A percentile compares a stretch with the other conserved stretches of the same genome.
Evolutionary conservation across 352 stramenopile genomes (phyloP).

Genomic region (Phytophthora europaea): DNA sequence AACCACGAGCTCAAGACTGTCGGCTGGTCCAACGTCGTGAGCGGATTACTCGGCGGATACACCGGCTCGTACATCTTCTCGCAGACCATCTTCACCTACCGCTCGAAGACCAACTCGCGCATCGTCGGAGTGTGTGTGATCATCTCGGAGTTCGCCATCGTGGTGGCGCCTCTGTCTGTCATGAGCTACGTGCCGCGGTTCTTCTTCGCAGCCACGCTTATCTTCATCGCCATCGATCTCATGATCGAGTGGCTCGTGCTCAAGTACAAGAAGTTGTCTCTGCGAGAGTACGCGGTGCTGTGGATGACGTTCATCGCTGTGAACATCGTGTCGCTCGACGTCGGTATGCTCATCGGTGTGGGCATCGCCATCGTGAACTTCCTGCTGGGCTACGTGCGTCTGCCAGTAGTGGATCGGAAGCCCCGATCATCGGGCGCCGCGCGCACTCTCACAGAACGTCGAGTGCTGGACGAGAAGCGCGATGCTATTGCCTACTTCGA

Average conservation of each 20-base stretch:
- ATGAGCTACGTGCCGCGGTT: constrained; percentile 96
- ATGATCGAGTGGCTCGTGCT: constrained; percentile 97
- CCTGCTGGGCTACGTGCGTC: constrained; percentile 72
- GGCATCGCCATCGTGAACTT: constrained; percentile 88
- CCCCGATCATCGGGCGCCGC: constrained; percentile 57
- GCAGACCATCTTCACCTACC: constrained; percentile 98
- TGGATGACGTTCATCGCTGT: constrained; percentile 94
- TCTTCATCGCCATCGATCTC: constrained; percentile 98
- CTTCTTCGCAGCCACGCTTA: constrained; percentile 97
- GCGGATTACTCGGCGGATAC: constrained; percentile 95
- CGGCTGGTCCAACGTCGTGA: constrained; percentile 97
- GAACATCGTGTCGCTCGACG: constrained; percentile 93
- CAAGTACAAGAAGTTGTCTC: constrained; percentile 77
- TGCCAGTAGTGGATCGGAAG: constrained; percentile 64
- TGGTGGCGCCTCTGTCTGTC: constrained; percentile 92
- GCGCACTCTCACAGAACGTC: constrained; percentile 60
- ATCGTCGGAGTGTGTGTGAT: constrained; percentile 93
- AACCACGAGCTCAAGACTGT: constrained; percentile 95
- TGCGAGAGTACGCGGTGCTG: constrained; percentile 93
- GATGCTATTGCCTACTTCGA: constrained; percentile 81
- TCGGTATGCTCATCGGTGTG: constrained; percentile 95
- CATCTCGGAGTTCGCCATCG: constrained; percentile 82
- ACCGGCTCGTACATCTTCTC: constrained; percentile 99
- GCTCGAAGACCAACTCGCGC: constrained; percentile 90
- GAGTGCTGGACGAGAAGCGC: constrained; percentile 59